Conservation (phyloP, 2,329 filamentous ascomycete species). For the Ophiosphaerella korrae region DNA sequence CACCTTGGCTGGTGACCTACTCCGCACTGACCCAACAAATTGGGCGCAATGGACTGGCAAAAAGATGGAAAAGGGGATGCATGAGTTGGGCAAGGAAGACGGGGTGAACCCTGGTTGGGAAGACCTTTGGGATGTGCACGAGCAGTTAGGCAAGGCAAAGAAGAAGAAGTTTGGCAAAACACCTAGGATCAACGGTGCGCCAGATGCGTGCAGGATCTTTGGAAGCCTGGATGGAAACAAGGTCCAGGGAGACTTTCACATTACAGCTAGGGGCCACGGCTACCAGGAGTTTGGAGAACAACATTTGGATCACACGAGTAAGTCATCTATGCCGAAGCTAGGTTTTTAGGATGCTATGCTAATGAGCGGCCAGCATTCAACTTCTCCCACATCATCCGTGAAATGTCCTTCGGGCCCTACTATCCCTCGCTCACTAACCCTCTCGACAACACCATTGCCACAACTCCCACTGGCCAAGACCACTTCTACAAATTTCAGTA, state of each 20-base stretch:
- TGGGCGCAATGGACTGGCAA: slow-evolving; percentile 81
- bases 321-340: slow-evolving; percentile 39
- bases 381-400: slow-evolving; percentile 95
- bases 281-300: slow-evolving; percentile 78
- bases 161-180: slow-evolving; percentile 74
- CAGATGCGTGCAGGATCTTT: slow-evolving; percentile 85
- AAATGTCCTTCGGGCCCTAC: slow-evolving; percentile 96
- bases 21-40: slow-evolving; percentile 76
- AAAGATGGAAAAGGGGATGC: slow-evolving; percentile 62
- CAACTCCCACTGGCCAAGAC: slow-evolving; percentile 71
- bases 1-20: slow-evolving; percentile 77
- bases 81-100: slow-evolving; percentile 51
- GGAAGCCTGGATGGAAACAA: slow-evolving; percentile 92
- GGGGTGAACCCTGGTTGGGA: slow-evolving; percentile 51
- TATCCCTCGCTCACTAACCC: slow-evolving; percentile 94
- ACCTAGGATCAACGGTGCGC: slow-evolving; percentile 63
- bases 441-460: slow-evolving; percentile 89
- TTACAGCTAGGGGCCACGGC: slow-evolving; percentile 94
- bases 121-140: slow-evolving; percentile 83
- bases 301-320: slow-evolving; percentile 79
- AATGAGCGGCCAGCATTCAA: slow-evolving; percentile 73
- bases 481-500: slow-evolving; percentile 98
- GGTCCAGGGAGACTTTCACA: slow-evolving; percentile 97
- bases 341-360: neutral
- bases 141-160: slow-evolving; percentile 78